Conservation (phyloP, 1,284 basidiomycete genomes). For the Fistulinella cinereoalba region DNA sequence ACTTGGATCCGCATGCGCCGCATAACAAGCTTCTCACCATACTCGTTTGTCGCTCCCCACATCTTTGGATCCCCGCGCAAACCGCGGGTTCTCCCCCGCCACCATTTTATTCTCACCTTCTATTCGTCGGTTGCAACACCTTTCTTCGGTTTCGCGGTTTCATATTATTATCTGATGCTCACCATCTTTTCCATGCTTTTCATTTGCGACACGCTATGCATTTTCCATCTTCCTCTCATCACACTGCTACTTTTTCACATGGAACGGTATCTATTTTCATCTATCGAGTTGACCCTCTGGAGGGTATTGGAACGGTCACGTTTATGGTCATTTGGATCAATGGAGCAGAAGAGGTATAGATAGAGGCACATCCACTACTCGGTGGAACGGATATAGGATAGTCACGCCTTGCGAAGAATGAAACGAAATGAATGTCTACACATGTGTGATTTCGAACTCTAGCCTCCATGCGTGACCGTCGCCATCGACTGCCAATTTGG, state of each 20-base stretch:
- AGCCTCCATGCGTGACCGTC: too few species aligned
- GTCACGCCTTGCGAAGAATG: conserved; percentile 22
- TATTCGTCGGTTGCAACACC: conserved; percentile 5
- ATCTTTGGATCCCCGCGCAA: conserved; percentile 23
- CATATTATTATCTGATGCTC: conserved; percentile 32
- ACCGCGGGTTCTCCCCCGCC: conserved; percentile 12
- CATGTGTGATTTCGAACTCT: conserved; percentile 1
- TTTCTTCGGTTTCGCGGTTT: conserved; percentile 14
- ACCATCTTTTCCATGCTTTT: conserved; percentile 17
- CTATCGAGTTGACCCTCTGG: conserved; percentile 28
- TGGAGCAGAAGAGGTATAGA: conserved; percentile 8
- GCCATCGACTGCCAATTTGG: too few species aligned
- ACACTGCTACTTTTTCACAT: conserved; percentile 25
- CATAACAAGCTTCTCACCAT: conserved; percentile 15
- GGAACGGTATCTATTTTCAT: conserved; percentile 34
- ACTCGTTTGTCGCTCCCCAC: conserved; percentile 14
- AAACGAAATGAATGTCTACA: conserved; percentile 25
- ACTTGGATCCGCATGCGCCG: conserved; percentile 23
- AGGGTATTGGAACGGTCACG: conserved; percentile 17
- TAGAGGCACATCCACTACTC: conserved; percentile 12
- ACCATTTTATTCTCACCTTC: conserved; percentile 7
- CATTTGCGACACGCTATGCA: conserved; percentile 29
- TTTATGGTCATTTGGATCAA: conserved; percentile 9
- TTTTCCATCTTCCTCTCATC: conserved; percentile 16
- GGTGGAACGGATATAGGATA: conserved; percentile 17